Evolutionary conservation across 2,329 filamentous ascomycete species (phyloP).

Genomic region (Exophiala xenobiotica): DNA sequence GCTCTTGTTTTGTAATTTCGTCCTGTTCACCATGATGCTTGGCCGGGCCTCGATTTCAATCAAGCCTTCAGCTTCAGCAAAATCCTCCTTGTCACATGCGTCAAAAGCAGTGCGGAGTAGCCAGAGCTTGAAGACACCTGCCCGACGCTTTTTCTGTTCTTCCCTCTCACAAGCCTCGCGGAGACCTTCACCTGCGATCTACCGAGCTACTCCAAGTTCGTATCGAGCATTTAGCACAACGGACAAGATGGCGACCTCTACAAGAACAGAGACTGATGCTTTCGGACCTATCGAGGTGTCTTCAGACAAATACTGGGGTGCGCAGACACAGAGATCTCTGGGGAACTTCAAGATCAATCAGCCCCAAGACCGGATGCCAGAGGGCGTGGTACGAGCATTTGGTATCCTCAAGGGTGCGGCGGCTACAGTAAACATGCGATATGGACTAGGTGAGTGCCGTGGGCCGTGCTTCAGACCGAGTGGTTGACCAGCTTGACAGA

Average conservation of each 20-base stretch:
- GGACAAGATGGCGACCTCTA: slow-evolving; percentile 36
- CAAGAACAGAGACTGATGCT: slow-evolving; percentile 90
- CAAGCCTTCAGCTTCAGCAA: slow-evolving; percentile 15
- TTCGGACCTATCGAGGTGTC: slow-evolving; percentile 84
- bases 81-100: slow-evolving; percentile 19
- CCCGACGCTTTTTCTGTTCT: slow-evolving; percentile 20
- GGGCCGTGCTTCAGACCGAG: neutral
- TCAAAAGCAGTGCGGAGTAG: slow-evolving; percentile 28
- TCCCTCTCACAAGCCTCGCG: slow-evolving; percentile 15
- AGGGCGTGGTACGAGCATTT: slow-evolving; percentile 87
- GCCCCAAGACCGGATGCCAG: slow-evolving; percentile 97
- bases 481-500: slow-evolving; percentile 53
- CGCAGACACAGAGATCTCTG: slow-evolving; percentile 61
- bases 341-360: slow-evolving; percentile 99
- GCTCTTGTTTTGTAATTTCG: neutral
- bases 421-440: slow-evolving; percentile 92
- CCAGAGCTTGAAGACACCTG: slow-evolving; percentile 17
- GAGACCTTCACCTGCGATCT: slow-evolving; percentile 4
- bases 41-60: slow-evolving; percentile 16
- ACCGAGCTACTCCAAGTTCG: slow-evolving; percentile 7
- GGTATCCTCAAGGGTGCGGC: slow-evolving; percentile 97
- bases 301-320: slow-evolving; percentile 92
- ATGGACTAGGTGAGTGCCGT: slow-evolving; percentile 64
- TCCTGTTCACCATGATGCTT: slow-evolving; percentile 14
- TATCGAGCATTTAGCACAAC: slow-evolving; percentile 25